Evolutionary conservation across 1,139 yeast genomes (phyloP), one percentile per base, ranked within the genome.

Genomic region (Geotrichum europaeum): DNA sequence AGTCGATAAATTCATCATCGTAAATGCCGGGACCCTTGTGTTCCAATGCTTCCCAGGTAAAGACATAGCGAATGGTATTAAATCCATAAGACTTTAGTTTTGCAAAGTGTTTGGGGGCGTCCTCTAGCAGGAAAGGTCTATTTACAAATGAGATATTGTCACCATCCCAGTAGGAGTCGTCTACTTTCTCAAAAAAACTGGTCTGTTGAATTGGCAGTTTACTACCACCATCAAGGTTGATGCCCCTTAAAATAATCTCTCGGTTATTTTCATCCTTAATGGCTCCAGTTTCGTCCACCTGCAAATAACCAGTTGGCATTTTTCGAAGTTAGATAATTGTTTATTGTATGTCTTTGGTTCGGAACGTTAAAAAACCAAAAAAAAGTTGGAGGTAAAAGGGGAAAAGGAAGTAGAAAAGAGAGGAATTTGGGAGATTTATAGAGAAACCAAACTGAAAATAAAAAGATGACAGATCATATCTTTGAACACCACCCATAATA

Each of bases 1-100:
- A 89, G 51, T 85, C 84, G 59, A 89, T 81, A 69, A 84, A 92
- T 15, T 84, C 91, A 49, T 82, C 84, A 72, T 92, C 98, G 70
- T 91, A 92, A 15, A 74, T 74, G 0, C 90, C 95, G 1, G 98
- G 98, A 0, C 96, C 97, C 57, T 76, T 78, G 68, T 92, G 97
- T 71, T 92, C 97, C 10, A 92, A 69, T 0, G 97, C 95, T 71
- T 92, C 98, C 97, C 97, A 92, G 0, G 96, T 87, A 53, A 89
- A 77, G 20, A 91, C 78, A 70, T 86, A 88, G 62, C 97, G 75
- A 28, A 91, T 81, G 10, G 87, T 81, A 70, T 91, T 91, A 72
- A 81, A 89, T 0, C 97, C 97, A 84, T 95, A 83, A 13, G 86
- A 79, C 70, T 86, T 87, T 68, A 91, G 82, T 62, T 96, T 75